Conservation (phyloP, 352 stramenopile genomes). For the Thalassiosira exigua region DNA sequence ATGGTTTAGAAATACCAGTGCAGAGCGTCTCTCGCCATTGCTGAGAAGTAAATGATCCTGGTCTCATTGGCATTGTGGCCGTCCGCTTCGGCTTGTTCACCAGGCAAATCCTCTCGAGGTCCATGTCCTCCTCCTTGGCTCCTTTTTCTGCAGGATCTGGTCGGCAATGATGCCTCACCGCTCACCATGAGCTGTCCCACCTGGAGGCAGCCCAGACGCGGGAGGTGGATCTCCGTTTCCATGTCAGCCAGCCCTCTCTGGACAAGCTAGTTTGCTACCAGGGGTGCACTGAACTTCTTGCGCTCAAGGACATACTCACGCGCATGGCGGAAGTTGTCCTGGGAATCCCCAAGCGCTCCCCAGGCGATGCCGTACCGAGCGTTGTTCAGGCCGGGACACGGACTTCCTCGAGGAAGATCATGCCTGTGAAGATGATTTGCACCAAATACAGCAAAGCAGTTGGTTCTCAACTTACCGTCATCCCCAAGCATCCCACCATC, state of each 20-base stretch:
- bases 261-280: conserved; percentile 97
- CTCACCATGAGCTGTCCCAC: conserved; percentile 91
- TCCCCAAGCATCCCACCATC: conserved; percentile 97
- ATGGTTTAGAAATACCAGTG: too few relatives aligned
- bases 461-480: too few relatives aligned
- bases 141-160: too few relatives aligned
- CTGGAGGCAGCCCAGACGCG: conserved; percentile 90
- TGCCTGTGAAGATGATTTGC: conserved; percentile 87
- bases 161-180: conserved; percentile 86
- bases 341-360: conserved; percentile 94
- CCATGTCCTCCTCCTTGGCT: too few relatives aligned
- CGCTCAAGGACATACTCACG: conserved; percentile 95
- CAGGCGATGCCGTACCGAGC: conserved; percentile 97
- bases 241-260: conserved; percentile 99
- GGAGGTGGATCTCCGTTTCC: conserved; percentile 94
- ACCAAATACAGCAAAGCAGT: conserved; percentile 43
- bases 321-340: conserved; percentile 92
- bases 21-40: too few relatives aligned
- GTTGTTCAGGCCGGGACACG: conserved; percentile 95
- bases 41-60: too few relatives aligned
- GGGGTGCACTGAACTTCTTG: conserved; percentile 94
- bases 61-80: too few relatives aligned
- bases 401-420: conserved; percentile 98
- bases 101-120: too few relatives aligned
- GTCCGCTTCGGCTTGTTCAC: too few relatives aligned